Conservation (phyloP, 2,329 filamentous ascomycete genomes). For the Monascus ruber region DNA sequence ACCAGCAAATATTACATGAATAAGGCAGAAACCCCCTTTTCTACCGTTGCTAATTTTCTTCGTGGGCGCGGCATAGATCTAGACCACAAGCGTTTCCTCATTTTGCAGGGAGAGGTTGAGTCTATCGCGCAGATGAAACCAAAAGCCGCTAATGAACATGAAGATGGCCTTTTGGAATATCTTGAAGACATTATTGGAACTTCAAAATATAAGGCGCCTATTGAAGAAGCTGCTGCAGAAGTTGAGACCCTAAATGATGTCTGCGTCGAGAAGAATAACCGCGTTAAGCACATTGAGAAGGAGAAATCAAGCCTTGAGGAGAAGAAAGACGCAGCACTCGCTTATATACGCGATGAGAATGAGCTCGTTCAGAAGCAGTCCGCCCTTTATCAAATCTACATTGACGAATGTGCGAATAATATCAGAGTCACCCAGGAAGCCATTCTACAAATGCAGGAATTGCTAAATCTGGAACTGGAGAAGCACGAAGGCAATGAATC, state of each 20-base stretch:
- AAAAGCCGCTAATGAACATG: conserved; percentile 88
- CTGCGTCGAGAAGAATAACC: conserved; percentile 85
- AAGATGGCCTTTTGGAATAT: conserved; percentile 91
- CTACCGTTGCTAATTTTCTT: conserved; percentile 74
- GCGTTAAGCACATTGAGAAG: conserved; percentile 96
- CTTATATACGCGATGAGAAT: conserved; percentile 85
- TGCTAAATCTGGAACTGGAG: conserved; percentile 76
- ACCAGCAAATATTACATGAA: conserved; percentile 98
- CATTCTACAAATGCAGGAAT: conserved; percentile 76
- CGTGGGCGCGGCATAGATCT: conserved; percentile 84
- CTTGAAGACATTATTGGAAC: conserved; percentile 98
- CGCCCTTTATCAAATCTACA: conserved; percentile 83
- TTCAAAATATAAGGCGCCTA: conserved; percentile 94
- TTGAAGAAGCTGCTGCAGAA: conserved; percentile 83
- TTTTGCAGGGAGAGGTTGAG: conserved; percentile 94
- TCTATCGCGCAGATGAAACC: conserved; percentile 99
- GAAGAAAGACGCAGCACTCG: conserved; percentile 89
- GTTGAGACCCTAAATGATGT: conserved; percentile 90
- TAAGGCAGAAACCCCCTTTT: conserved; percentile 79
- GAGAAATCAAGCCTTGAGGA: conserved; percentile 87
- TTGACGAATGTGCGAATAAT: conserved; percentile 80
- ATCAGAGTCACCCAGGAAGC: conserved; percentile 80
- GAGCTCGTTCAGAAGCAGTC: conserved; percentile 83
- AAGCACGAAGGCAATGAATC: conserved; percentile 86
- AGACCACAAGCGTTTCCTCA: conserved; percentile 95